These are phyloP conservation scores for Fusarium nisikadoi DNA, from an alignment of 2,329 filamentous ascomycete species.

Conservation along the genomic window DNA sequence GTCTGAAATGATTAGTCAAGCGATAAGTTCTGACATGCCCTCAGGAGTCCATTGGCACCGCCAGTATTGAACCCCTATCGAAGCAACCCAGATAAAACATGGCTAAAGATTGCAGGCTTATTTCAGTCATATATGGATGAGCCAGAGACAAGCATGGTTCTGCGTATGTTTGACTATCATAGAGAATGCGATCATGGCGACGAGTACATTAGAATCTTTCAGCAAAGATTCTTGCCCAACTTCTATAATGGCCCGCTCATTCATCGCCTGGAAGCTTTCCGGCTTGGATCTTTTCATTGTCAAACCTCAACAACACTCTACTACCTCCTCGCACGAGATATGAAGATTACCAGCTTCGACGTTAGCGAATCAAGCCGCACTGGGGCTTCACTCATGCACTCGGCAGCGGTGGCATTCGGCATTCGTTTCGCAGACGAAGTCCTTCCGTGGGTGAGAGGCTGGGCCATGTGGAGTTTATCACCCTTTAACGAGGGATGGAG, in stretches of 20 bases:
- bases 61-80: background rate
- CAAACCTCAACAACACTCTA: background rate
- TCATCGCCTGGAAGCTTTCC: conserved; percentile 39
- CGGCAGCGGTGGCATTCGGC: conserved; percentile 33
- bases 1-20: background rate
- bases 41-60: conserved; percentile 1
- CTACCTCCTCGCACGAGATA: conserved; percentile 12
- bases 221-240: conserved; percentile 28
- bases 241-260: conserved; percentile 9
- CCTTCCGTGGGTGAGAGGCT: background rate
- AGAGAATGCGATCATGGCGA: conserved; percentile 1
- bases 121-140: conserved; percentile 39
- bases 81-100: background rate
- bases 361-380: conserved; percentile 25
- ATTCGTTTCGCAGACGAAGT: conserved; percentile 31
- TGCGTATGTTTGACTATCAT: conserved; percentile 31
- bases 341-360: background rate
- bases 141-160: conserved; percentile 14
- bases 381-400: conserved; percentile 41
- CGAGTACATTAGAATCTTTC: conserved; percentile 15
- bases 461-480: background rate
- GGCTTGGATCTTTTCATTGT: conserved; percentile 32
- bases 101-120: conserved; percentile 14
- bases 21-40: background rate
- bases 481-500: conserved; percentile 19